phyloP scores from a whole-genome alignment of 2,329 filamentous ascomycete species.

The Cladophialophora psammophila region DNA sequence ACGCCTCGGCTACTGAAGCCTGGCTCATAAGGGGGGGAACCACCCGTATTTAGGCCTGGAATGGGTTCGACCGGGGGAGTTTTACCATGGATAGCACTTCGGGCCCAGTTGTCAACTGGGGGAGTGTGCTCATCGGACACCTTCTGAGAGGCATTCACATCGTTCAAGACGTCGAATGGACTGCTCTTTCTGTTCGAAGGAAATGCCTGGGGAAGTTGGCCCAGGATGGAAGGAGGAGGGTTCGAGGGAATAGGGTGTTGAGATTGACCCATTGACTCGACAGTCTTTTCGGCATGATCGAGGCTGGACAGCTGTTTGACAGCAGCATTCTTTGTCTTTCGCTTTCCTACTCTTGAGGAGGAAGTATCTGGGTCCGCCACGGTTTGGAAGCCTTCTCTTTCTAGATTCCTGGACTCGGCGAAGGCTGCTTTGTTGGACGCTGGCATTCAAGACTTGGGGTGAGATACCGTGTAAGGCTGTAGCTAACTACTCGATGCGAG shows the following conservation, averaged over 20 bases:
- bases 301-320: conserved; percentile 30
- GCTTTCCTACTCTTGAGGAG: conserved; percentile 34
- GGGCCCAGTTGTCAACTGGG: conserved; percentile 33
- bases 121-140: conserved; percentile 41
- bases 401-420: conserved; percentile 24
- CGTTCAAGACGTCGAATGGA: conserved; percentile 29
- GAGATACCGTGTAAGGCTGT: neutral
- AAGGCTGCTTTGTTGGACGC: conserved; percentile 30
- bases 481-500: conserved; percentile 3
- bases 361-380: conserved; percentile 31
- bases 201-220: conserved; percentile 31
- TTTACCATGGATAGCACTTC: conserved; percentile 30
- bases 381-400: conserved; percentile 22
- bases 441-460: conserved; percentile 34
- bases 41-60: conserved; percentile 40
- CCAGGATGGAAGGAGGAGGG: conserved; percentile 31
- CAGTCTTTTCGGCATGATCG: conserved; percentile 34
- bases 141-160: conserved; percentile 36
- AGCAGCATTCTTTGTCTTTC: conserved; percentile 38
- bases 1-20: conserved; percentile 48
- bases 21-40: conserved; percentile 51
- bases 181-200: conserved; percentile 24
- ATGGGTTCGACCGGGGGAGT: conserved; percentile 34
- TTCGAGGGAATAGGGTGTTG: conserved; percentile 19
- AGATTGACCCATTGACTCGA: conserved; percentile 32